Evolutionary conservation across 805 yeast genomes (phyloP).

Genomic region (Metschnikowia matae): DNA sequence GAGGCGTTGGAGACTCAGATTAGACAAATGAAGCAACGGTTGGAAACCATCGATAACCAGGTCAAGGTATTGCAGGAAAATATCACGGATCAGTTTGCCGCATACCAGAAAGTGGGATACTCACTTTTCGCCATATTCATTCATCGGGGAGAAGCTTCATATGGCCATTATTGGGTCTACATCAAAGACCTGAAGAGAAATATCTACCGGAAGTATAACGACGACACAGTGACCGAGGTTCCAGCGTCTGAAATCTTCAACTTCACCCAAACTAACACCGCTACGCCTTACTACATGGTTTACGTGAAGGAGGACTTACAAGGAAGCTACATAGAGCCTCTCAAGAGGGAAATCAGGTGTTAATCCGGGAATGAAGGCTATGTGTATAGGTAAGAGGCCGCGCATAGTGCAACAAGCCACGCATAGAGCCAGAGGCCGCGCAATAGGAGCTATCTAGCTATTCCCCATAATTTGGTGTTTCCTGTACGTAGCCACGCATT

Average conservation of each 20-base stretch:
- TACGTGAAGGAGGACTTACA: slow-evolving; percentile 65
- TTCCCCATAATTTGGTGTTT: slow-evolving; percentile 1
- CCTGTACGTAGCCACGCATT: slow-evolving; percentile 4
- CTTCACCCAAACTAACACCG: slow-evolving; percentile 65
- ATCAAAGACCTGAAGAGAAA: slow-evolving; percentile 68
- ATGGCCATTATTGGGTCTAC: slow-evolving; percentile 97
- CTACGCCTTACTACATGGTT: slow-evolving; percentile 91
- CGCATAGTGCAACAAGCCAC: no score
- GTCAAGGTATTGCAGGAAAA: slow-evolving; percentile 43
- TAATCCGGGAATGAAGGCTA: background rate
- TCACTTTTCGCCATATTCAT: slow-evolving; percentile 87
- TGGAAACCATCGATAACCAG: slow-evolving; percentile 38
- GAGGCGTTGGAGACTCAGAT: slow-evolving; percentile 46
- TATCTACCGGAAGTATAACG: slow-evolving; percentile 86
- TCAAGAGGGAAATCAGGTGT: slow-evolving; percentile 42
- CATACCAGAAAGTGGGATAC: slow-evolving; percentile 64
- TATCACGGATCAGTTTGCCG: slow-evolving; percentile 58
- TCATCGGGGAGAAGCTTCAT: slow-evolving; percentile 92
- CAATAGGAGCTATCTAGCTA: background rate
- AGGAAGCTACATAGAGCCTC: slow-evolving; percentile 56
- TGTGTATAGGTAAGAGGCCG: background rate
- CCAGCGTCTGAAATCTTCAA: slow-evolving; percentile 61
- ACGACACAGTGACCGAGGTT: slow-evolving; percentile 88
- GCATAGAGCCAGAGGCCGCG: background rate
- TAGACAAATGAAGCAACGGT: slow-evolving; percentile 42